These are phyloP conservation scores for Abrus pulchellus DNA, from an alignment of 306 rosid genomes.

Conservation along the genomic window DNA sequence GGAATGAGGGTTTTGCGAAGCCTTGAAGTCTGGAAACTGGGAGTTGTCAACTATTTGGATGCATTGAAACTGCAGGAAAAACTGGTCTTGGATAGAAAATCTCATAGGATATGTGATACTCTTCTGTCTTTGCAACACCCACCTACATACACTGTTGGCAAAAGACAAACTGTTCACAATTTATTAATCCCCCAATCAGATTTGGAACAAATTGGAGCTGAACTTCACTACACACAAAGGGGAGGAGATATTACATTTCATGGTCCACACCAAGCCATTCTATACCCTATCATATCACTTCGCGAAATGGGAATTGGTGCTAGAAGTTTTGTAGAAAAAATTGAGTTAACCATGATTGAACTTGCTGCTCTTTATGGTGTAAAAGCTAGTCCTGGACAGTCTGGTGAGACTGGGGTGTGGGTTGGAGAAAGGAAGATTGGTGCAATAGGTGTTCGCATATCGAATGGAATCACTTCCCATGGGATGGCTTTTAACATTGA, in stretches of 20 bases:
- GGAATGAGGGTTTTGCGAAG: conserved; percentile 68
- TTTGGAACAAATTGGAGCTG: conserved; percentile 76
- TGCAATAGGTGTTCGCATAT: conserved; percentile 85
- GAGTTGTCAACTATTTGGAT: conserved; percentile 71
- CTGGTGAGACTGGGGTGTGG: conserved; percentile 87
- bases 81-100: conserved; percentile 72
- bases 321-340: conserved; percentile 77
- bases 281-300: conserved; percentile 85
- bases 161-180: conserved; percentile 82
- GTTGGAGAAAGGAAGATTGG: conserved; percentile 93
- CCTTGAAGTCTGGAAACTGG: conserved; percentile 90
- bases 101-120: conserved; percentile 64
- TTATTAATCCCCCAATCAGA: conserved; percentile 73
- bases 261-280: conserved; percentile 88
- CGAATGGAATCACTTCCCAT: conserved; percentile 82
- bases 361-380: conserved; percentile 75
- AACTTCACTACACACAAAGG: conserved; percentile 76
- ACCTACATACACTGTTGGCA: conserved; percentile 89
- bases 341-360: conserved; percentile 84
- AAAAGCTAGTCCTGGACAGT: conserved; percentile 71
- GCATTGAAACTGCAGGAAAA: conserved; percentile 78
- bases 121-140: conserved; percentile 84
- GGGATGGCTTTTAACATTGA: conserved; percentile 93
- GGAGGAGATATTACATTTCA: conserved; percentile 96
- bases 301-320: conserved; percentile 77